Percentiles rank a stretch among this genome's conserved stretches.
These are phyloP conservation scores for Eutypa lata DNA, from an alignment of 2,329 filamentous ascomycete genomes.

Conservation along the genomic window DNA sequence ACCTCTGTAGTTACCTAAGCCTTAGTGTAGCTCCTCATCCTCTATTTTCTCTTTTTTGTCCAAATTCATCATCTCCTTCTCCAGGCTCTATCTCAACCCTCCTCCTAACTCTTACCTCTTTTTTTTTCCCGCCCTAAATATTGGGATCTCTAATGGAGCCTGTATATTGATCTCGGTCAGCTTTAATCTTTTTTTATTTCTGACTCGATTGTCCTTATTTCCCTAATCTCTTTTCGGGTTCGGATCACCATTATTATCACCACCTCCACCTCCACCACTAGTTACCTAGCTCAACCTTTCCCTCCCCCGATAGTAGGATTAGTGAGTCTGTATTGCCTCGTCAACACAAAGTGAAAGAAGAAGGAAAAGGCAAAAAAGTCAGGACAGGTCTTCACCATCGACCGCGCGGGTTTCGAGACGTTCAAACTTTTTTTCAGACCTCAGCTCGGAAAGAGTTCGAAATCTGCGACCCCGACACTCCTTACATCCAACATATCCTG, in stretches of 20 bases:
- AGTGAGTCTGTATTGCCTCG: background rate
- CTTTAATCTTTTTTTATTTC: constrained; percentile 26
- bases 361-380: background rate
- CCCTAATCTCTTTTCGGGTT: constrained; percentile 16
- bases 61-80: constrained; percentile 25
- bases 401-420: background rate
- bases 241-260: constrained; percentile 9
- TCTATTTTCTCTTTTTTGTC: constrained; percentile 1
- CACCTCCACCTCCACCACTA: too few species aligned
- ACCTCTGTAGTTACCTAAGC: background rate
- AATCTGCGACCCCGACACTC: background rate
- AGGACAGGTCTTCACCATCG: background rate
- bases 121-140: background rate
- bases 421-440: background rate
- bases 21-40: background rate
- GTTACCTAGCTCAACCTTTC: background rate
- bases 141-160: constrained; percentile 31
- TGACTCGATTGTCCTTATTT: constrained; percentile 12
- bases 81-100: constrained; percentile 19
- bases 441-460: background rate
- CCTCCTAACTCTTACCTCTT: background rate
- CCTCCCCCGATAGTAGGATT: background rate
- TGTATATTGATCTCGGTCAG: constrained; percentile 33
- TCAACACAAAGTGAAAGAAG: background rate
- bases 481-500: background rate